Conservation (phyloP, 371 early-diverging fungal genomes). For the Blastocladiella emersonii region DNA sequence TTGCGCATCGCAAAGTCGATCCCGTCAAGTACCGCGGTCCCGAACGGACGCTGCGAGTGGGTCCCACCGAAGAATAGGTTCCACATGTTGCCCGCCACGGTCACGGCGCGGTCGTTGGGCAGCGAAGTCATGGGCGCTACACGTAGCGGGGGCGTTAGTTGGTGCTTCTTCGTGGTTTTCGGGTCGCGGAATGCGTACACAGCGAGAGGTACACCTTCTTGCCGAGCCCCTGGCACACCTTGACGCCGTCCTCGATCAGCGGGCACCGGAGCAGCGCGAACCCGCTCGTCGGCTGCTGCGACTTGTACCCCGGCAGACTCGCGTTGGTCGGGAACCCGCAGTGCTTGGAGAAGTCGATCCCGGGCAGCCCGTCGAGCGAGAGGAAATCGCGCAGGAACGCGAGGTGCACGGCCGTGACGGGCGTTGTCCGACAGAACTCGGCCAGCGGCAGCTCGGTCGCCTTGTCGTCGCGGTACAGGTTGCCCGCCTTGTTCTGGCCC, state of each 20-base stretch:
- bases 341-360: not conserved
- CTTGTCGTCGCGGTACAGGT: not conserved
- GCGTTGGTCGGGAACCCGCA: not conserved
- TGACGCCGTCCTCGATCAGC: not conserved
- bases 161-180: no score
- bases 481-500: not conserved
- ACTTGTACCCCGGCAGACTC: not conserved
- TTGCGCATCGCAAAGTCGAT: not conserved
- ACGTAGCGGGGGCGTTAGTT: no score
- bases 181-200: not conserved
- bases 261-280: not conserved
- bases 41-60: not conserved
- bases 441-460: not conserved
- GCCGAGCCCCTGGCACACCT: not conserved
- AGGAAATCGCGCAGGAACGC: not conserved
- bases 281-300: not conserved
- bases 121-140: not conserved
- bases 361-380: not conserved
- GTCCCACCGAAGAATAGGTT: not conserved
- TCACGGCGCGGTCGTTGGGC: not conserved
- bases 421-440: not conserved
- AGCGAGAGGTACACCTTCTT: not conserved
- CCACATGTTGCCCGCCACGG: not conserved
- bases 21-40: not conserved
- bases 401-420: not conserved